Base-by-base conservation (phyloP, 139 green algal species). In the Chlamydomonas eustigma region DNA sequence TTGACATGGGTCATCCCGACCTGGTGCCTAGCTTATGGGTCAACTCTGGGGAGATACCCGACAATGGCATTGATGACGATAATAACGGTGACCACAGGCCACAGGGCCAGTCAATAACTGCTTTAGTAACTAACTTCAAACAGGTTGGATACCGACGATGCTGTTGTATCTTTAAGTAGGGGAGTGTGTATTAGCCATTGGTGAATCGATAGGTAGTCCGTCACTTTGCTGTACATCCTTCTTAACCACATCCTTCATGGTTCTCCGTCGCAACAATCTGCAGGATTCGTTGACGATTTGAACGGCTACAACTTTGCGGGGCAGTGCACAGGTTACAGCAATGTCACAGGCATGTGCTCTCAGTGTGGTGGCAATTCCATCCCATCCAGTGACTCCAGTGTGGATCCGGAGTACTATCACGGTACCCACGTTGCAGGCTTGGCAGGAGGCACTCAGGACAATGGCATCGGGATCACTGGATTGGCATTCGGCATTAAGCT, bases 61-160 rank as follows among this genome's bases (percentile, higher is more conserved):
- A 69, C 65, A 85, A 90, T 50, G 85, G 85, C 28, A 78, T 91
- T 33, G 89, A 92, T 72, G 81, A 93, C 71, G 89, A 93, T 73
- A 68, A 67, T 66, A 92, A 92, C 31, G 89, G 88, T 89, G n/a
- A n/a, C n/a, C n/a, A n/a, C n/a, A n/a, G n/a, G n/a, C n/a, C n/a
- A n/a, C n/a, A n/a, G n/a, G n/a, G n/a, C n/a, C n/a, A n/a, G n/a
- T n/a, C n/a, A n/a, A n/a, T n/a, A n/a, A n/a, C n/a, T n/a, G n/a
- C n/a, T n/a, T n/a, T n/a, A n/a, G n/a, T n/a, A n/a, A n/a, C n/a
- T n/a, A n/a, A n/a, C n/a, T n/a, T n/a, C n/a, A n/a, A n/a, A n/a
- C n/a, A n/a, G n/a, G n/a, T n/a, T n/a, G n/a, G n/a, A n/a, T n/a
- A n/a, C n/a, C n/a, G n/a, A n/a, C n/a, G n/a, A n/a, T n/a, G n/a